Conservation (phyloP, 345 rosid genomes). For the Acer campestre region DNA sequence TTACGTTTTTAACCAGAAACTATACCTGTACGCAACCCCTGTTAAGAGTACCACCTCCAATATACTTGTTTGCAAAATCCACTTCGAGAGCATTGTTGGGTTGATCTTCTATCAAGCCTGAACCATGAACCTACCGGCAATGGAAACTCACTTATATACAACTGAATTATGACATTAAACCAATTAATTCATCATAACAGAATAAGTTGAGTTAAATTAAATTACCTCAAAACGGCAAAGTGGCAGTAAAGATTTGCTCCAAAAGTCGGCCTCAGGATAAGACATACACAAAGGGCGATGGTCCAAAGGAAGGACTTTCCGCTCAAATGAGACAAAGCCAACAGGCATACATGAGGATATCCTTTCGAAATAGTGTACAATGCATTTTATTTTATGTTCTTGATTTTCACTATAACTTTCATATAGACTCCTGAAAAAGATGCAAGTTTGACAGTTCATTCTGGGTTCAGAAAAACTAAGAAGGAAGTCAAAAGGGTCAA, state of each 20-base stretch:
- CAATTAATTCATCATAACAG: neutral
- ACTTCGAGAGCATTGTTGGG: conserved; percentile 62
- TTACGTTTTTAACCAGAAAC: neutral
- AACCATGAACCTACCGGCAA: conserved; percentile 47
- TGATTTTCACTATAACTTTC: conserved; percentile 62
- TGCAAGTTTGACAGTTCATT: conserved; percentile 12
- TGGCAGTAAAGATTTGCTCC: conserved; percentile 62
- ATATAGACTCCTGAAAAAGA: conserved; percentile 65
- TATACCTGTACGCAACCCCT: conserved; percentile 91
- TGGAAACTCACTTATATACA: neutral
- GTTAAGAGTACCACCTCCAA: conserved; percentile 88
- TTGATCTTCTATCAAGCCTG: conserved; percentile 85
- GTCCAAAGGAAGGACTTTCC: conserved; percentile 68
- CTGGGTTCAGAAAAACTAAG: conserved; percentile 5
- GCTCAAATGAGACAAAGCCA: conserved; percentile 83
- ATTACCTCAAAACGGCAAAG: conserved; percentile 82
- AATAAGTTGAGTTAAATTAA: neutral
- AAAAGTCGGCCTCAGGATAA: conserved; percentile 60
- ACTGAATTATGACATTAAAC: neutral
- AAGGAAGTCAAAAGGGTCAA: neutral
- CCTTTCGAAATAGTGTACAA: conserved; percentile 78
- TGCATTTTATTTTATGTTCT: conserved; percentile 76
- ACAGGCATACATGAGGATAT: conserved; percentile 57
- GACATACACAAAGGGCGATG: conserved; percentile 27
- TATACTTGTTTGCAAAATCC: conserved; percentile 88